Conservation (phyloP, 2,329 filamentous ascomycete species). For the Didymella lethalis region DNA sequence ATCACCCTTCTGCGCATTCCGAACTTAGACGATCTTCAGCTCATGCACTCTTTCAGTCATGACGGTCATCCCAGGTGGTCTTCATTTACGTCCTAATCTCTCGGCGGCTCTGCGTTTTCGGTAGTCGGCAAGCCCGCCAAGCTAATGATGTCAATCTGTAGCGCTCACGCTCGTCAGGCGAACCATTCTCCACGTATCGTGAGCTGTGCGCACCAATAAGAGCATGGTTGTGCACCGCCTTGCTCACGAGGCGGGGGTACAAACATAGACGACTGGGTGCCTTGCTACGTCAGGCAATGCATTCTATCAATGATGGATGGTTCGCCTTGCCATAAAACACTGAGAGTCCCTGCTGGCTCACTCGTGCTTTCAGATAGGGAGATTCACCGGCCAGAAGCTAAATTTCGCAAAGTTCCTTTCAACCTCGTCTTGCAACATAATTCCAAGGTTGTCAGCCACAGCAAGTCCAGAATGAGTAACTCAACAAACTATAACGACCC, state of each 20-base stretch:
- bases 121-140: background rate
- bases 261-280: background rate
- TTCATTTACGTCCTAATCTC: background rate
- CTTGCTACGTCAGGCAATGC: background rate
- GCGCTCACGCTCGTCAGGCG: background rate
- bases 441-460: background rate
- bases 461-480: background rate
- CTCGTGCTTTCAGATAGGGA: too few relatives aligned
- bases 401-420: too few relatives aligned
- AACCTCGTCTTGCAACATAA: background rate
- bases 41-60: too few relatives aligned
- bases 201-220: background rate
- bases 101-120: background rate
- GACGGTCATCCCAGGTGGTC: background rate
- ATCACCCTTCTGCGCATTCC: too few relatives aligned
- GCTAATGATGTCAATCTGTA: background rate
- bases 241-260: background rate
- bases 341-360: background rate
- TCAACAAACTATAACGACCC: background rate
- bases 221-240: background rate
- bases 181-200: background rate
- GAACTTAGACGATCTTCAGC: too few relatives aligned
- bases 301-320: too few relatives aligned
- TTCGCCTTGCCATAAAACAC: background rate
- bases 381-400: too few relatives aligned